Base-by-base conservation (phyloP, 2,329 filamentous ascomycete genomes). In the Pezicula rhizophila region DNA sequence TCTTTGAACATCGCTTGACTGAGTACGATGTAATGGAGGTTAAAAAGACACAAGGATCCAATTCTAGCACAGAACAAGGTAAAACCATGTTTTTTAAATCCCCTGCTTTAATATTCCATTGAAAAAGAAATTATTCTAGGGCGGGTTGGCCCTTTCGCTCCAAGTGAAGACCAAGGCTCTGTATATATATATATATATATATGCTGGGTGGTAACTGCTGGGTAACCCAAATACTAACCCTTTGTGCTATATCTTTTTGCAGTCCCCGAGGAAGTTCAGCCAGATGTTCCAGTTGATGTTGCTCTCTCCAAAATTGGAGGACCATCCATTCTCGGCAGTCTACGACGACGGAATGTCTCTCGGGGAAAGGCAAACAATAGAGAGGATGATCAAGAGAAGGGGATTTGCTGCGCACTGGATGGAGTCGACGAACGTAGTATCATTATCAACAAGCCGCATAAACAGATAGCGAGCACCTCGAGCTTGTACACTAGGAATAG, bases 401-500 rank as follows among this genome's bases (percentile, higher is more conserved):
- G 11, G 28, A 11, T 14, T 25, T 12, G 23, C 40, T 20, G 40
- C 14, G 8, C 17, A 26, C 40, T 59, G 17, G 59, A 62, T 45
- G 58, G 59, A 2, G 53, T 53, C n/a, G 40, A 54, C 41, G 58
- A 60, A 6, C 17, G 26, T 15, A 52, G 34, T 26, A 17, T 39
- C 28, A 46, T 50, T 37, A 25, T 34, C 11, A 40, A 42, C 11
- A 18, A 31, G 42, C 18, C 6, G 18, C 17, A 8, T 20, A 31
- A 8, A 15, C 47, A n/a, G 38, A 42, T 8, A 49, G 45, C 18
- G 46, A 37, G 28, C 42, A 48, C n/a, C 15, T 34, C 14, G 23
- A 60, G 56, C 15, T 61, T 57, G 3, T 61, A 62, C 34, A 60
- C 59, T 3, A 34, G 53, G 10, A 58, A 60, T 28, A 58, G 53